Percentiles rank a stretch among this genome's conserved stretches.
These are phyloP conservation scores for Kandelia obovata DNA, from an alignment of 345 rosid genomes.

Conservation along the genomic window DNA sequence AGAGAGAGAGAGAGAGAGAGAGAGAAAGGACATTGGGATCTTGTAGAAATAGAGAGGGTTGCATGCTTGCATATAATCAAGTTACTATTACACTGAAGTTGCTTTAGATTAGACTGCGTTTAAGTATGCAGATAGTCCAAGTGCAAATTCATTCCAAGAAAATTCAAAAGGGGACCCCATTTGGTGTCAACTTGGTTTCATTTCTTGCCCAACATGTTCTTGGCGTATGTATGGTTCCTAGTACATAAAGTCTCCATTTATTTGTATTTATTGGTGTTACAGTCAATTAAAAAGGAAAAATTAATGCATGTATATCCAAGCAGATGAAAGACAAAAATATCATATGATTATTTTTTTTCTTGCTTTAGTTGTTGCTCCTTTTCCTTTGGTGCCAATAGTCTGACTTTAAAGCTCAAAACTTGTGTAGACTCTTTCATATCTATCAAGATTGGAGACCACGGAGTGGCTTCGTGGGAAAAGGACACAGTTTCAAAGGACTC, in stretches of 20 bases:
- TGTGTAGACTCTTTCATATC: conserved; percentile 87
- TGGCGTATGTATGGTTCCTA: background rate
- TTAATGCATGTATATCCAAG: background rate
- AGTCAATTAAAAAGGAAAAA: background rate
- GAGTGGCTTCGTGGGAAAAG: conserved; percentile 86
- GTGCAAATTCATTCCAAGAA: background rate
- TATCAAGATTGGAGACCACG: conserved; percentile 81
- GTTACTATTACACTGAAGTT: too few species aligned
- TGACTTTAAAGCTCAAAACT: background rate
- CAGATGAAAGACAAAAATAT: background rate
- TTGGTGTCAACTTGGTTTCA: conserved; percentile 4
- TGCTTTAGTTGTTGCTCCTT: background rate
- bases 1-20: too few species aligned
- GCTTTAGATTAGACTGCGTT: too few species aligned
- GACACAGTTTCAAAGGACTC: conserved; percentile 54
- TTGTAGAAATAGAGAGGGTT: too few species aligned
- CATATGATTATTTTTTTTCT: background rate
- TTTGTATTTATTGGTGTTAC: background rate
- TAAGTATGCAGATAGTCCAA: background rate
- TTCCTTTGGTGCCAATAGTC: background rate
- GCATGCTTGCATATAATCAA: too few species aligned
- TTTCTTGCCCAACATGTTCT: conserved; percentile 8
- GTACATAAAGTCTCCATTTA: background rate
- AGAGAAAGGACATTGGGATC: too few species aligned
- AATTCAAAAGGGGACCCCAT: conserved; percentile 3